These are phyloP conservation scores for Achaetomium macrosporum DNA, from an alignment of 2,329 filamentous ascomycete genomes.

Conservation along the genomic window DNA sequence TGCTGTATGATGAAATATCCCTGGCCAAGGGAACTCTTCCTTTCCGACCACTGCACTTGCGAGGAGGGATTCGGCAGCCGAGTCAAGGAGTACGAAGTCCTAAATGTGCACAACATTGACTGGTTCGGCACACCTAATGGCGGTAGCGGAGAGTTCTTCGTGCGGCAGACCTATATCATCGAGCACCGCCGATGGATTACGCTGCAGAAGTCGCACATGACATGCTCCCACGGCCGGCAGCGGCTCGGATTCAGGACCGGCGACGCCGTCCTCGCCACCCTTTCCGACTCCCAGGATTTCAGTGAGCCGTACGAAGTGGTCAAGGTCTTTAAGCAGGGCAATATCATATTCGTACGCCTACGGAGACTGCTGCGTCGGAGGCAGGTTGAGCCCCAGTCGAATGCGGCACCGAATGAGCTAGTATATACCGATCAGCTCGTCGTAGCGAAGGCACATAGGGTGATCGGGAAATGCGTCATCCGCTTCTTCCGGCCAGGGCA, in stretches of 20 bases:
- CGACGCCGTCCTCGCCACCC: slow-evolving; percentile 52
- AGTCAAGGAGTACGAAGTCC: slow-evolving; percentile 50
- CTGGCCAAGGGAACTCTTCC: slow-evolving; percentile 65
- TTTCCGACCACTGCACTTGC: slow-evolving; percentile 73
- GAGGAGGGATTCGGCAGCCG: slow-evolving; percentile 33
- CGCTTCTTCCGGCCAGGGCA: slow-evolving; percentile 44
- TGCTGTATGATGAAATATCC: slow-evolving; percentile 64
- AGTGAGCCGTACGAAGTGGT: slow-evolving; percentile 60
- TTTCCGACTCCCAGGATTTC: slow-evolving; percentile 28
- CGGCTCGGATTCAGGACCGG: slow-evolving; percentile 34
- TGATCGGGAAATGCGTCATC: slow-evolving; percentile 55
- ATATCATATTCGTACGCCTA: slow-evolving; percentile 35
- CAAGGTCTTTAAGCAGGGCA: slow-evolving; percentile 25
- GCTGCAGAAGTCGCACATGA: slow-evolving; percentile 48
- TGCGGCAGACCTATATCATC: slow-evolving; percentile 63
- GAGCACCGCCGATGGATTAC: slow-evolving; percentile 57
- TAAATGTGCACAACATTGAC: slow-evolving; percentile 51
- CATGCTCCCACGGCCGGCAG: slow-evolving; percentile 40
- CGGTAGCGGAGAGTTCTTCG: slow-evolving; percentile 51
- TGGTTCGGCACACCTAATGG: slow-evolving; percentile 47
- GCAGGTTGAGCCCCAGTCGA: slow-evolving; percentile 30
- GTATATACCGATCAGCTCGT: slow-evolving; percentile 47
- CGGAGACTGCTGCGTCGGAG: slow-evolving; percentile 48
- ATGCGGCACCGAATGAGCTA: slow-evolving; percentile 50
- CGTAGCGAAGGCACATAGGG: slow-evolving; percentile 31